These are phyloP conservation scores for Saksenaea vasiformis DNA, from an alignment of 371 early-diverging fungal species.

Conservation along the genomic window DNA sequence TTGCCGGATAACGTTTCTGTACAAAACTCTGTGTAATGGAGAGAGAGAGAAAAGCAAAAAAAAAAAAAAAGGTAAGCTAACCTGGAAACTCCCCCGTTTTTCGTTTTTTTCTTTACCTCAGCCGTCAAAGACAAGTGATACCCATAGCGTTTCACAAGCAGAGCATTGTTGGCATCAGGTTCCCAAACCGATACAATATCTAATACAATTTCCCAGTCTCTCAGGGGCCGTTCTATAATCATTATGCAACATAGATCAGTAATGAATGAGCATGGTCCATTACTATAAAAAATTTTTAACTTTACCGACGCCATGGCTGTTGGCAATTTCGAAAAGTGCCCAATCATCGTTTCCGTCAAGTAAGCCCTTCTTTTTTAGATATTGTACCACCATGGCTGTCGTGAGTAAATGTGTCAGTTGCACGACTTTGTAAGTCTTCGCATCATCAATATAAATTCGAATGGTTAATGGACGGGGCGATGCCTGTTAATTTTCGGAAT, in stretches of 20 bases:
- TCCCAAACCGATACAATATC: slow-evolving; percentile 84
- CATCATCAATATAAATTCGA: slow-evolving; percentile 85
- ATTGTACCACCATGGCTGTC: slow-evolving; percentile 70
- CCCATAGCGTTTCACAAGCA: slow-evolving; percentile 75
- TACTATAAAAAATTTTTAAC: background rate
- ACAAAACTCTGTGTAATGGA: slow-evolving; percentile 24
- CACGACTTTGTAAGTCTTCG: slow-evolving; percentile 70
- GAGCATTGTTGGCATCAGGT: slow-evolving; percentile 65
- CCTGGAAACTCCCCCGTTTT: slow-evolving; percentile 27
- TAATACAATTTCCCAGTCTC: slow-evolving; percentile 88
- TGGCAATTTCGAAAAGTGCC: slow-evolving; percentile 89
- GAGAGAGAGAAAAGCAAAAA: slow-evolving; percentile 6
- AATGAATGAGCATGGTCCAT: background rate
- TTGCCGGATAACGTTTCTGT: slow-evolving; percentile 42
- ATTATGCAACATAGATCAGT: background rate
- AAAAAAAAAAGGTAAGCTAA: slow-evolving; percentile 33
- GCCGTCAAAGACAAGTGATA: slow-evolving; percentile 48
- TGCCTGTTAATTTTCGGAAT: slow-evolving; percentile 10
- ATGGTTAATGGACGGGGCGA: slow-evolving; percentile 64
- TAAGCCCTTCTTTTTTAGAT: slow-evolving; percentile 61
- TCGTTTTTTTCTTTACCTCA: slow-evolving; percentile 31
- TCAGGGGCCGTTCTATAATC: slow-evolving; percentile 78
- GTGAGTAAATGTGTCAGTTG: slow-evolving; percentile 75
- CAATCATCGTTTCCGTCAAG: slow-evolving; percentile 69
- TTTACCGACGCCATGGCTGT: slow-evolving; percentile 72